Percentiles rank a stretch among this genome's conserved stretches.
These are phyloP conservation scores for Aspergillus panamensis DNA, from an alignment of 495 filamentous ascomycete genomes.

Conservation along the genomic window DNA sequence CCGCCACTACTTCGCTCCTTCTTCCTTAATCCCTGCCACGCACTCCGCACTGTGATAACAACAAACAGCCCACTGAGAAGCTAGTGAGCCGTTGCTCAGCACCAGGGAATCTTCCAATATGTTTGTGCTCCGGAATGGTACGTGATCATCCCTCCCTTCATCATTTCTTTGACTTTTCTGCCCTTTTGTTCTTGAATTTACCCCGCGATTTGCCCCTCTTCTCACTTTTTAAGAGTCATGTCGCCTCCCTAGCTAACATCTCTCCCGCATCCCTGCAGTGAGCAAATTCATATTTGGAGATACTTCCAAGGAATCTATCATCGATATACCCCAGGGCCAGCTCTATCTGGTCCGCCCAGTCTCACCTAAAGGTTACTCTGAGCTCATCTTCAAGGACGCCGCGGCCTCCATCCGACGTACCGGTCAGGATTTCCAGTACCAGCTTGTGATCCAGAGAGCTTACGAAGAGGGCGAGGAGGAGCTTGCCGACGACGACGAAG, in stretches of 20 bases:
- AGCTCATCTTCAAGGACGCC: slow-evolving; percentile 98
- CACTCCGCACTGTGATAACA: slow-evolving; percentile 1
- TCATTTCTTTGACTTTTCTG: slow-evolving; percentile 13
- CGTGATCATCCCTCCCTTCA: slow-evolving; percentile 26
- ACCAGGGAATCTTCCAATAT: slow-evolving; percentile 46
- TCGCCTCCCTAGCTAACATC: neutral
- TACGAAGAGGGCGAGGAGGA: slow-evolving; percentile 98
- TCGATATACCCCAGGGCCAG: slow-evolving; percentile 91
- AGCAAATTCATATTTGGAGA: slow-evolving; percentile 92
- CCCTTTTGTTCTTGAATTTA: slow-evolving; percentile 12
- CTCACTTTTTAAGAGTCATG: slow-evolving; percentile 7
- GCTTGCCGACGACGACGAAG: slow-evolving; percentile 77
- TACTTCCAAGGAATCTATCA: slow-evolving; percentile 86
- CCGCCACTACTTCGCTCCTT: slow-evolving; percentile 1
- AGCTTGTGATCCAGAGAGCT: slow-evolving; percentile 90
- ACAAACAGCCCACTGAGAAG: slow-evolving; percentile 16
- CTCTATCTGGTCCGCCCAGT: slow-evolving; percentile 94
- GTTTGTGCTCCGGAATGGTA: slow-evolving; percentile 73
- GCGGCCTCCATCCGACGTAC: slow-evolving; percentile 88
- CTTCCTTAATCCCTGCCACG: slow-evolving; percentile 7
- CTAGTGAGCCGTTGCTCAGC: slow-evolving; percentile 25
- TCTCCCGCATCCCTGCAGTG: slow-evolving; percentile 45
- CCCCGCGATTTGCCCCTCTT: slow-evolving; percentile 38
- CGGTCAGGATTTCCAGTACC: slow-evolving; percentile 92
- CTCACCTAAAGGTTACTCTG: slow-evolving; percentile 94